Conservation (phyloP, 2,329 filamentous ascomycete species). For the Gremmenia infestans region DNA sequence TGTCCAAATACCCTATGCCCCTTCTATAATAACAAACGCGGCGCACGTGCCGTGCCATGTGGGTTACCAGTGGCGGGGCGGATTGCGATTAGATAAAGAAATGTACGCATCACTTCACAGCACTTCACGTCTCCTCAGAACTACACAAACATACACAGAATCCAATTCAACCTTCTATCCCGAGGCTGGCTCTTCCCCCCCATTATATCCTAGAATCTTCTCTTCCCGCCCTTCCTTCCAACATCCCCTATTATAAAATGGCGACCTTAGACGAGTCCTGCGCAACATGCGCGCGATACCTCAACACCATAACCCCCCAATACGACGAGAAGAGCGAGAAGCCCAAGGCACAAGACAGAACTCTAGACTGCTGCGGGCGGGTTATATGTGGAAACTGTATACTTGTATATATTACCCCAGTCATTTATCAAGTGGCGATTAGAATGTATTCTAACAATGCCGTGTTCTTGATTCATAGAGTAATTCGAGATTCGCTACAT, state of each 20-base stretch:
- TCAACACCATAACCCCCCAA: constrained; percentile 49
- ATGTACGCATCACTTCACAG: neutral
- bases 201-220: neutral
- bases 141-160: neutral
- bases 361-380: constrained; percentile 63
- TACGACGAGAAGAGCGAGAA: constrained; percentile 56
- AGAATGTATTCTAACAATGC: neutral
- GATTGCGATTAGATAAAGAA: neutral
- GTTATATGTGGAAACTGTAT: constrained; percentile 69
- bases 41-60: neutral
- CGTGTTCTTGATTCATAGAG: constrained; percentile 9
- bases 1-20: too few species aligned
- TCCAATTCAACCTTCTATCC: neutral
- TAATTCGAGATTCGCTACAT: constrained; percentile 33
- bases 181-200: neutral
- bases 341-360: constrained; percentile 52
- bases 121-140: too few species aligned
- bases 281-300: constrained; percentile 63
- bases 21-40: too few species aligned
- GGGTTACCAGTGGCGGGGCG: neutral
- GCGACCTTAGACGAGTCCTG: constrained; percentile 38
- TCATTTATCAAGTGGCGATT: neutral
- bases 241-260: neutral
- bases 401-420: constrained; percentile 41
- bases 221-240: neutral